Conservation (phyloP, 495 filamentous ascomycete species). For the Glonium stellatum region DNA sequence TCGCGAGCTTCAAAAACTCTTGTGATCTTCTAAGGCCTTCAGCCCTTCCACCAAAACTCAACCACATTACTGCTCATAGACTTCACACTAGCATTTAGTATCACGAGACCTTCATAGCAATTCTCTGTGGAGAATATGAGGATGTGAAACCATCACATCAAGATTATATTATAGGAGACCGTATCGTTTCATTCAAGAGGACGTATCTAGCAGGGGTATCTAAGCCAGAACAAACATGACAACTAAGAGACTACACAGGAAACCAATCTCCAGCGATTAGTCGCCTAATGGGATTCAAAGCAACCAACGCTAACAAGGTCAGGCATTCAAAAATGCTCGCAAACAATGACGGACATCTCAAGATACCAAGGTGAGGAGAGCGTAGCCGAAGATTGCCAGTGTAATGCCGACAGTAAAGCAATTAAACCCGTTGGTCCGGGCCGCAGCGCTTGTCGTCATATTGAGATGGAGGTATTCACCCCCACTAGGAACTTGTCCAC, state of each 20-base stretch:
- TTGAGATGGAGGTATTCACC: neutral
- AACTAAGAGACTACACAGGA: neutral
- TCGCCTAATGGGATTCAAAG: too few species aligned
- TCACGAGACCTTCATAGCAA: too few species aligned
- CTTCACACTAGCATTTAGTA: too few species aligned
- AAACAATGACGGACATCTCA: neutral
- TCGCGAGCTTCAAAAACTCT: too few species aligned
- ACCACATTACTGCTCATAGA: too few species aligned
- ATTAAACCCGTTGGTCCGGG: neutral
- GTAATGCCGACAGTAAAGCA: neutral
- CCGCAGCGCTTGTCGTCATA: slow-evolving; percentile 7
- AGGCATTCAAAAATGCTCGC: neutral
- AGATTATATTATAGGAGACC: neutral
- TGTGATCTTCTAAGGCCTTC: too few species aligned
- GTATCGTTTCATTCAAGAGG: neutral
- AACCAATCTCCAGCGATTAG: too few species aligned
- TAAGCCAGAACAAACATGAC: neutral
- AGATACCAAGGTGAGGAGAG: neutral
- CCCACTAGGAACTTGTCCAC: slow-evolving; percentile 10
- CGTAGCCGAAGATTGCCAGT: neutral
- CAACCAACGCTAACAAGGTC: too few species aligned
- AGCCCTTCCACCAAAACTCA: too few species aligned
- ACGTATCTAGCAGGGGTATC: neutral
- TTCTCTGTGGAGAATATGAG: too few species aligned
- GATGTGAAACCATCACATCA: neutral